Percentiles rank a stretch among this genome's conserved stretches.
phyloP scores from a whole-genome alignment of 176 grass and related monocot species.

The Musa beccarii region DNA sequence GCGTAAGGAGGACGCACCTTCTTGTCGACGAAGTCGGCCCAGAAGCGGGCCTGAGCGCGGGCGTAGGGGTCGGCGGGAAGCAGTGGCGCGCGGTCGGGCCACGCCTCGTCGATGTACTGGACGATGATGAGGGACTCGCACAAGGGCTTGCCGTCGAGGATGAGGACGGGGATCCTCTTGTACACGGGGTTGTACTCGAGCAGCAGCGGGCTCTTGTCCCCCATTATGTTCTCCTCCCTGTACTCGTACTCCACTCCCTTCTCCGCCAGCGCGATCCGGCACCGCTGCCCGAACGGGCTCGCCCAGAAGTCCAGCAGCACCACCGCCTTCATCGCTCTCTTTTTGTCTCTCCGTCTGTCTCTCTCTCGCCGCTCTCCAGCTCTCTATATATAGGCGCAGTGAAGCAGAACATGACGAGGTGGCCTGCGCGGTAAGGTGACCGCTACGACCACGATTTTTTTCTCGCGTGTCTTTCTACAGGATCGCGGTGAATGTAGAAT shows the following conservation, averaged over 20 bases:
- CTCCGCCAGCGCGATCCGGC: conserved; percentile 45
- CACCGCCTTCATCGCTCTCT: conserved; percentile 4
- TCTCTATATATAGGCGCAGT: no score
- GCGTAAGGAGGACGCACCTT: conserved; percentile 13
- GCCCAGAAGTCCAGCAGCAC: conserved; percentile 42
- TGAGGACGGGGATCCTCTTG: conserved; percentile 62
- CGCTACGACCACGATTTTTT: no score
- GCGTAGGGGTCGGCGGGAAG: conserved; percentile 31
- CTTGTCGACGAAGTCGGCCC: conserved; percentile 44
- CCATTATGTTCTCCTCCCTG: conserved; percentile 37
- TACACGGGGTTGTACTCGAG: neutral
- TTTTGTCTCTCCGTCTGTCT: no score
- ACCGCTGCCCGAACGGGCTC: conserved; percentile 58
- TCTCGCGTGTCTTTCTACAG: no score
- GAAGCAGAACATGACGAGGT: no score
- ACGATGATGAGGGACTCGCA: conserved; percentile 59
- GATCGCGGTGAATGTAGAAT: no score
- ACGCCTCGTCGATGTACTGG: conserved; percentile 58
- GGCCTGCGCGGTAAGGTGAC: no score
- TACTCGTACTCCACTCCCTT: conserved; percentile 35
- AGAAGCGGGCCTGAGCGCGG: conserved; percentile 39
- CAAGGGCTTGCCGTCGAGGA: conserved; percentile 40
- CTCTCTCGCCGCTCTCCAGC: no score
- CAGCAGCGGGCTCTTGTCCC: conserved; percentile 23
- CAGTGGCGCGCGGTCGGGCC: conserved; percentile 12